Evolutionary conservation across 2,329 filamentous ascomycete genomes (phyloP).

Genomic region (Colletotrichum cordylinicola): DNA sequence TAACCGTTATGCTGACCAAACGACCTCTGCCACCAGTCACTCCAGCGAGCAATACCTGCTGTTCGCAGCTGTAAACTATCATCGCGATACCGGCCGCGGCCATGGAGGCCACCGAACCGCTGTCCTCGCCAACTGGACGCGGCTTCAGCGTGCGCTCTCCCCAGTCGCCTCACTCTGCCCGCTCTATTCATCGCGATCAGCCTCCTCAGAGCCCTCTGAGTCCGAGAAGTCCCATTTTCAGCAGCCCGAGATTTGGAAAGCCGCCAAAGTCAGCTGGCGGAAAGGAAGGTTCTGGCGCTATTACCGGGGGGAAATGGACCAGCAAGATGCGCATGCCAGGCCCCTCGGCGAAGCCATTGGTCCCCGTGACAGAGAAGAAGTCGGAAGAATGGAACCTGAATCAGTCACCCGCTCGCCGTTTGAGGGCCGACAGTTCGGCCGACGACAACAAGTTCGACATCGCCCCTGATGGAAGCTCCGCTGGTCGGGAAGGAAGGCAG

Average conservation of each 20-base stretch:
- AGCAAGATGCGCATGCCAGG: constrained; percentile 31
- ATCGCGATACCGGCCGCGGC: constrained; percentile 16
- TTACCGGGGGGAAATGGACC: constrained; percentile 24
- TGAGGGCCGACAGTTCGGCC: constrained; percentile 51
- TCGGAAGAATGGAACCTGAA: constrained; percentile 43
- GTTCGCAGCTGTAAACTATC: constrained; percentile 8
- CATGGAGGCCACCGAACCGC: constrained; percentile 31
- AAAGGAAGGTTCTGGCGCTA: constrained; percentile 20
- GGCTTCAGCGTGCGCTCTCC: constrained; percentile 16
- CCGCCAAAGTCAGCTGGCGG: constrained; percentile 26
- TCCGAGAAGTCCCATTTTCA: constrained; percentile 1
- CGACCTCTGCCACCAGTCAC: constrained; percentile 18
- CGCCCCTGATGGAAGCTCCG: constrained; percentile 65
- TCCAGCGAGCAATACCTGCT: constrained; percentile 24
- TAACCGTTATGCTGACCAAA: constrained; percentile 14
- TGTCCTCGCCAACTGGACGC: constrained; percentile 4
- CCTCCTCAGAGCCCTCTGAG: constrained; percentile 11
- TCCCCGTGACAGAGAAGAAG: constrained; percentile 53
- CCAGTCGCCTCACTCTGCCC: background rate
- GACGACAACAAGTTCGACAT: constrained; percentile 63
- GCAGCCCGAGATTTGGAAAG: constrained; percentile 21
- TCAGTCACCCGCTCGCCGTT: constrained; percentile 35
- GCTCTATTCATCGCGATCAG: constrained; percentile 8
- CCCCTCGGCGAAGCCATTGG: constrained; percentile 40
- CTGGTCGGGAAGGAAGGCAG: constrained; percentile 70